A percentile compares a stretch with the other conserved stretches of the same genome.
These are phyloP conservation scores for Backusella mclennaniae DNA, from an alignment of 192 early-diverging fungal genomes.

Conservation along the genomic window DNA sequence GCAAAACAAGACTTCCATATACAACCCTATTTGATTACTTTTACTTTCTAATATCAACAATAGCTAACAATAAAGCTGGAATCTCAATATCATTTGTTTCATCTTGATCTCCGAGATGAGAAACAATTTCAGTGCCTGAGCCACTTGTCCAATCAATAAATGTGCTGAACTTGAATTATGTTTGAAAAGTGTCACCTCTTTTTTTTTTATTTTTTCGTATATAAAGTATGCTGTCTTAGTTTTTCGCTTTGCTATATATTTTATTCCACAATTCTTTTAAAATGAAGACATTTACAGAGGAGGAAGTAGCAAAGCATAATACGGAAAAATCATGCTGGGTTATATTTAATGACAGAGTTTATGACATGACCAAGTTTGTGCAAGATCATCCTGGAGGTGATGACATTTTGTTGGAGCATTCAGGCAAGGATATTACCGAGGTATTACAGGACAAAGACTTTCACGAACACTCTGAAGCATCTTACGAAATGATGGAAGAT, in stretches of 20 bases:
- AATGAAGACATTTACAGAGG: not conserved
- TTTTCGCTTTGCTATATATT: not conserved
- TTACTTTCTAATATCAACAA: not conserved
- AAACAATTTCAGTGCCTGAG: not conserved
- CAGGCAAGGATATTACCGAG: conserved; percentile 76
- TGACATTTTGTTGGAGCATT: conserved; percentile 84
- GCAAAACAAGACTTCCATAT: too few species aligned
- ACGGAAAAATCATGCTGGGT: conserved; percentile 77
- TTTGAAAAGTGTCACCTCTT: conserved; percentile 3
- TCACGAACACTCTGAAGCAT: conserved; percentile 80
- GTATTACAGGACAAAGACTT: conserved; percentile 72
- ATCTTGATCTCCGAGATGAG: not conserved
- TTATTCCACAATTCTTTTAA: not conserved
- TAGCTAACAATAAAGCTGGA: not conserved
- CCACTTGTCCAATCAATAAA: not conserved
- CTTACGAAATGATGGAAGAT: conserved; percentile 84
- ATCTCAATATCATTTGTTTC: not conserved
- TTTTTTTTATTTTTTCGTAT: not conserved
- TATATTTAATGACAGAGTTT: conserved; percentile 76
- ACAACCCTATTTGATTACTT: not conserved
- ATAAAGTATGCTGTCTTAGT: not conserved
- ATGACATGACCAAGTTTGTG: conserved; percentile 86
- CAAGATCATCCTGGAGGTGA: conserved; percentile 92
- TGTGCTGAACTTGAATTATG: not conserved
- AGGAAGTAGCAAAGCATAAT: conserved; percentile 64